A percentile compares a stretch with the other conserved stretches of the same genome.
phyloP scores from a whole-genome alignment of 2,329 filamentous ascomycete species.

The Fusarium succisae region DNA sequence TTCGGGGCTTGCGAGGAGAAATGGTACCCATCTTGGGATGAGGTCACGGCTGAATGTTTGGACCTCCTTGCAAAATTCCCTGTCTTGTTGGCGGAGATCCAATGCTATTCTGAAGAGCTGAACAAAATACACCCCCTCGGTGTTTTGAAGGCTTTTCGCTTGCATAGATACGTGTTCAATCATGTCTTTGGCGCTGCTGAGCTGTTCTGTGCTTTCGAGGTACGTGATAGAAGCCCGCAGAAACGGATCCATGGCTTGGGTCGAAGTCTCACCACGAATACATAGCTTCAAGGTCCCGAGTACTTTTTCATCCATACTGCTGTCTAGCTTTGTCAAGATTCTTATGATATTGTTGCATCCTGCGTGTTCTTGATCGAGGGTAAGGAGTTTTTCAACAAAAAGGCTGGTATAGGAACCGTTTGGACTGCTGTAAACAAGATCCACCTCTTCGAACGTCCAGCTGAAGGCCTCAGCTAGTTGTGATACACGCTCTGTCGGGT shows the following conservation, averaged over 20 bases:
- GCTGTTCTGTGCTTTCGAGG: slow-evolving; percentile 53
- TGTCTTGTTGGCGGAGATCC: slow-evolving; percentile 43
- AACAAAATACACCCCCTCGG: slow-evolving; percentile 60
- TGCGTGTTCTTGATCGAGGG: slow-evolving; percentile 64
- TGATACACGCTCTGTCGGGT: slow-evolving; percentile 51
- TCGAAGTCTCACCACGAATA: slow-evolving; percentile 57
- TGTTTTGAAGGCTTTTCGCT: slow-evolving; percentile 55
- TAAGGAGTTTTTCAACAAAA: slow-evolving; percentile 74
- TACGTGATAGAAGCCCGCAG: slow-evolving; percentile 67
- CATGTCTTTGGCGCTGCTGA: slow-evolving; percentile 50
- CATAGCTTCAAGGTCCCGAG: slow-evolving; percentile 62
- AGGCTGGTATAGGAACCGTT: slow-evolving; percentile 52
- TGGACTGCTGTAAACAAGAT: slow-evolving; percentile 54
- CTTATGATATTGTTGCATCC: slow-evolving; percentile 66
- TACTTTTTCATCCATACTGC: slow-evolving; percentile 61
- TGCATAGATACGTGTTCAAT: slow-evolving; percentile 56
- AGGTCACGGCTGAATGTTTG: slow-evolving; percentile 36
- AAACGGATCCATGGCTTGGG: slow-evolving; percentile 61
- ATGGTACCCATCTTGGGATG: slow-evolving; percentile 60
- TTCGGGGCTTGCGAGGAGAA: slow-evolving; percentile 59
- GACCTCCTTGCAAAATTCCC: slow-evolving; percentile 34
- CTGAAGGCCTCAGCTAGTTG: slow-evolving; percentile 50
- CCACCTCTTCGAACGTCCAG: slow-evolving; percentile 58
- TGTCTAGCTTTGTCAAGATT: slow-evolving; percentile 63
- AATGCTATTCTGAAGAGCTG: slow-evolving; percentile 51